These are phyloP conservation scores for Arthrobotrys conoides DNA, from an alignment of 2,329 filamentous ascomycete species.

Conservation along the genomic window DNA sequence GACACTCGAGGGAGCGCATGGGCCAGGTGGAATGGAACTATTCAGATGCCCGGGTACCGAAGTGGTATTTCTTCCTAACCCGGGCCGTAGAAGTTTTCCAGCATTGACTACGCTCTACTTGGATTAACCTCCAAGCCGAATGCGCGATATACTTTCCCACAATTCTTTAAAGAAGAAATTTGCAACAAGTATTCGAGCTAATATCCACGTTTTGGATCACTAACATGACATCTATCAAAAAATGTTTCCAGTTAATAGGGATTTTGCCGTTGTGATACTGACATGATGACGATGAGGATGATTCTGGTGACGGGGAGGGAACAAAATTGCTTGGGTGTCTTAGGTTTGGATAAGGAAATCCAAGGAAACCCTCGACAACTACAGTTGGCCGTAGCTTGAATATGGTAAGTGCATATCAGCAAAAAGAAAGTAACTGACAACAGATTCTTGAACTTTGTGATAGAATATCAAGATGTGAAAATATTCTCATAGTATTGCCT, in stretches of 20 bases:
- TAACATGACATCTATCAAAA: not conserved
- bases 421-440: constrained; percentile 13
- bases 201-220: not conserved
- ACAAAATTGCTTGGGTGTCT: not conserved
- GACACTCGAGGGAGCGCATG: not conserved
- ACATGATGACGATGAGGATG: not conserved
- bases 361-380: constrained; percentile 4
- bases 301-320: not conserved
- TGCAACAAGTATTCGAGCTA: not conserved
- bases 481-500: constrained; percentile 37
- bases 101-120: not conserved
- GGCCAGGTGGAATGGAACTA: not conserved
- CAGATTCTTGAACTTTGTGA: not conserved
- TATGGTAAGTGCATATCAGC: constrained; percentile 17
- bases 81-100: constrained; percentile 19
- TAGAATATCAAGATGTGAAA: constrained; percentile 9
- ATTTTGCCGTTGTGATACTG: not conserved
- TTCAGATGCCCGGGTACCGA: not conserved
- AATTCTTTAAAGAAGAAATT: constrained; percentile 10
- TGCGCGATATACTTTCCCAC: not conserved
- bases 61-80: not conserved
- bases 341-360: not conserved
- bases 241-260: not conserved
- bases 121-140: not conserved
- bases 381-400: constrained; percentile 2